Evolutionary conservation across 1,284 basidiomycete species (phyloP).

Genomic region (Kwoniella shivajii): DNA sequence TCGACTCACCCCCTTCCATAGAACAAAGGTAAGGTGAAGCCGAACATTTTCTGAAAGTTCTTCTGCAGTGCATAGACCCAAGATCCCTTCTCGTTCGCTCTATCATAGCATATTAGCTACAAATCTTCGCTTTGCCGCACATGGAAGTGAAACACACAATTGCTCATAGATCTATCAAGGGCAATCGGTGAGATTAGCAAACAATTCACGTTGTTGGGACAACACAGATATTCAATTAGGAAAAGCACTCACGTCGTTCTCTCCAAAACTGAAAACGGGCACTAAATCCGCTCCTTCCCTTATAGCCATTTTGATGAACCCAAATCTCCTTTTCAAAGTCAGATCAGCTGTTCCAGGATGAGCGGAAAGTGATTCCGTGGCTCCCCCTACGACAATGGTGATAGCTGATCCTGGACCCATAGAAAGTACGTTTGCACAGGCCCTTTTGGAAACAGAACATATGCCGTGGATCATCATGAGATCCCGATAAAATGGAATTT

Average conservation of each 20-base stretch:
- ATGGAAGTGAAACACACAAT: slow-evolving; percentile 59
- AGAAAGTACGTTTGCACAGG: slow-evolving; percentile 85
- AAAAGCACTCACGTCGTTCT: slow-evolving; percentile 81
- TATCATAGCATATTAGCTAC: slow-evolving; percentile 11
- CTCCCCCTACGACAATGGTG: slow-evolving; percentile 95
- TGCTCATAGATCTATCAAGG: slow-evolving; percentile 81
- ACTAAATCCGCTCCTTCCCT: slow-evolving; percentile 90
- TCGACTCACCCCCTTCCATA: slow-evolving; percentile 71
- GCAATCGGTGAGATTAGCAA: slow-evolving; percentile 1
- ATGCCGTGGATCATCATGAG: slow-evolving; percentile 82
- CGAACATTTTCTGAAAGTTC: slow-evolving; percentile 85
- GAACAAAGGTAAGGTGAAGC: slow-evolving; percentile 95
- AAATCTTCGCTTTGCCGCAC: not conserved
- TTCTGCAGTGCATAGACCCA: slow-evolving; percentile 84
- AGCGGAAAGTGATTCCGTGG: slow-evolving; percentile 89
- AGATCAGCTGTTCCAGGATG: slow-evolving; percentile 88
- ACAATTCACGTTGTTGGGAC: not conserved
- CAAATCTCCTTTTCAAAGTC: slow-evolving; percentile 78
- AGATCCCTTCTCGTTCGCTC: slow-evolving; percentile 84
- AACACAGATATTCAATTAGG: not conserved
- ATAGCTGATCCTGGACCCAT: slow-evolving; percentile 71
- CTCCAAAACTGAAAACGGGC: slow-evolving; percentile 94
- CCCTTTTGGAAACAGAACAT: slow-evolving; percentile 85
- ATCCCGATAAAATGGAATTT: slow-evolving; percentile 90
- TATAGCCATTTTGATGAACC: slow-evolving; percentile 97